Evolutionary conservation across 805 yeast genomes (phyloP), one percentile per base, ranked within the genome.

Genomic region (Lachancea sp.): DNA sequence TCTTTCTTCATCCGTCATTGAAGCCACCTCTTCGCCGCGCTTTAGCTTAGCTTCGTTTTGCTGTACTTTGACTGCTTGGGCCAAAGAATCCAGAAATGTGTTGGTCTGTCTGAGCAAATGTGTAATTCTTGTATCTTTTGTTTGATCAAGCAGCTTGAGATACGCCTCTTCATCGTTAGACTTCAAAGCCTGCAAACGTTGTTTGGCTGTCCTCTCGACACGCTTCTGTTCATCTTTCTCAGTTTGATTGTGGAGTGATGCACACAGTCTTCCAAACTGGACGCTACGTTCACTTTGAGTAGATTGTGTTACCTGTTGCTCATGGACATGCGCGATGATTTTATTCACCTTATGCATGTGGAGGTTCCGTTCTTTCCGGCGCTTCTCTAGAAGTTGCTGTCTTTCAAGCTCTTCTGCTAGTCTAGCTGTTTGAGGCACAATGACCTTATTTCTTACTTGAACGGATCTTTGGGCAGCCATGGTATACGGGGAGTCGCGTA

Each of bases 151-250:
- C 55, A 84, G 73, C 56, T 83, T 83, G 59, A 84, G 74, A 66
- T 84, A 84, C 2, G 92, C 92, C 57, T 84, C 95, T 62, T 84
- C 94, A 67, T 84, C 95, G 59, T 84, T 83, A 13, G 89, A 84
- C 61, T 81, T 83, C 69, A 84, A 75, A 21, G 92, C 92, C 55
- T 81, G 88, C 63, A 84, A 74, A 75, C 95, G 82, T 58, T 83
- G 89, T 56, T 80, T 83, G n/a, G 94, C 94, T 21, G 80, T 83
- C 58, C 76, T 78, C 61, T 84, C 92, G 46, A 81, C 63, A 60
- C 80, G 74, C 65, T 75, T 82, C 46, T 78, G 75, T 61, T 83
- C 92, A 42, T 84, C 95, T 57, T 75, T 79, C 58, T 83, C 92
- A 19, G 78, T 55, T 44, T 58, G 63, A 34, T 34, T 47, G 38